These are phyloP conservation scores for Arbutus unedo DNA, from an alignment of 148 eudicot species.

Conservation along the genomic window DNA sequence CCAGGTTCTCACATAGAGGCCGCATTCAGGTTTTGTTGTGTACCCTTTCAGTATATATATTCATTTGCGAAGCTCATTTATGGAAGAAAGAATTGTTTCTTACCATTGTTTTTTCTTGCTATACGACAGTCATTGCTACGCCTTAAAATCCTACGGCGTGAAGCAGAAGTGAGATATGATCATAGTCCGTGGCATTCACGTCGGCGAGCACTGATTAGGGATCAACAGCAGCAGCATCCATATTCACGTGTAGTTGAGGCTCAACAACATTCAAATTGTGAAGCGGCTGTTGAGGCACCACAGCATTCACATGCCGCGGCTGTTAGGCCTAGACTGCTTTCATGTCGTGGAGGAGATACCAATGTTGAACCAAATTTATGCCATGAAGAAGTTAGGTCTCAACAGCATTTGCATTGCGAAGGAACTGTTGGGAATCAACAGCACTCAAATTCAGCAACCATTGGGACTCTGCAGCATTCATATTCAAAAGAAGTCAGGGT, in stretches of 20 bases:
- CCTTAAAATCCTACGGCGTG: slow-evolving; percentile 39
- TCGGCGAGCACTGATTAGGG: not conserved
- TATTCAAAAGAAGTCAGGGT: not conserved
- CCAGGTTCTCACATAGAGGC: slow-evolving; percentile 63
- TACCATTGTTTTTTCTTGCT: not conserved
- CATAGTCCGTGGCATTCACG: not conserved
- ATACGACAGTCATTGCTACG: slow-evolving; percentile 48
- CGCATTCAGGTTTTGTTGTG: slow-evolving; percentile 58
- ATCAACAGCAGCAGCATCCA: slow-evolving; percentile 9
- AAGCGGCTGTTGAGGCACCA: slow-evolving; percentile 16
- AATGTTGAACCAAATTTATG: not conserved
- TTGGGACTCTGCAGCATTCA: not conserved
- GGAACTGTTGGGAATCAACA: not conserved
- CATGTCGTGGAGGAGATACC: not conserved
- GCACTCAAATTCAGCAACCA: not conserved
- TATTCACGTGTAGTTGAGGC: not conserved
- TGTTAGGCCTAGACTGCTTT: not conserved
- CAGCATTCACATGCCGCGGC: not conserved
- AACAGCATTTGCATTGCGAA: not conserved
- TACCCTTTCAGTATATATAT: not conserved
- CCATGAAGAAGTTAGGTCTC: not conserved
- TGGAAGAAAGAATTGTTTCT: not conserved
- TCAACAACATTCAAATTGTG: not conserved
- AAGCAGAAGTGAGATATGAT: slow-evolving; percentile 19
- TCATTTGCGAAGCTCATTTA: not conserved